Evolutionary conservation across 2,329 filamentous ascomycete species (phyloP).

Genomic region (Lecanicillium sp.): DNA sequence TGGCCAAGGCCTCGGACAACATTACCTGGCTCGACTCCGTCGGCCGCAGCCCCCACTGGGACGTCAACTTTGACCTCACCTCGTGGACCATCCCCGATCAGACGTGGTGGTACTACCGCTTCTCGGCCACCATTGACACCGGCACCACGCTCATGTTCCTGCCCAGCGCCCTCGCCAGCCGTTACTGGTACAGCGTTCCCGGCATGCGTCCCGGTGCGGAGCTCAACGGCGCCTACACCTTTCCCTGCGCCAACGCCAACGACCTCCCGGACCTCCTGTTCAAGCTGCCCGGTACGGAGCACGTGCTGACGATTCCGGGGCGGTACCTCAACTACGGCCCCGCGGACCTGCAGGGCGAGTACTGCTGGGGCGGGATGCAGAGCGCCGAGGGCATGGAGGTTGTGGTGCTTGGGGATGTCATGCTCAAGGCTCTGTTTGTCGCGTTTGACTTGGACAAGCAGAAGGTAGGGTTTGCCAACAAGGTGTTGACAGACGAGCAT

Average conservation of each 20-base stretch:
- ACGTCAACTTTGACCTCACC: slow-evolving; percentile 45
- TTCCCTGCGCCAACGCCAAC: slow-evolving; percentile 48
- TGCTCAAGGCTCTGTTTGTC: slow-evolving; percentile 71
- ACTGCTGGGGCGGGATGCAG: slow-evolving; percentile 75
- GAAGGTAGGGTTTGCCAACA: slow-evolving; percentile 39
- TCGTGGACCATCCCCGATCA: slow-evolving; percentile 39
- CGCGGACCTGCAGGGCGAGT: slow-evolving; percentile 40
- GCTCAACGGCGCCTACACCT: slow-evolving; percentile 44
- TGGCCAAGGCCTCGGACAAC: slow-evolving; percentile 30
- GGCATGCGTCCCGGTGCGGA: slow-evolving; percentile 43
- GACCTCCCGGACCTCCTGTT: slow-evolving; percentile 53
- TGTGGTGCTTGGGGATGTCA: slow-evolving; percentile 70
- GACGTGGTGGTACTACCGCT: slow-evolving; percentile 41
- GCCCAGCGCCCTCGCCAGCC: slow-evolving; percentile 46
- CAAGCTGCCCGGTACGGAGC: slow-evolving; percentile 42
- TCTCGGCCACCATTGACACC: slow-evolving; percentile 59
- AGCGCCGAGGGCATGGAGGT: slow-evolving; percentile 38
- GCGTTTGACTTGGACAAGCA: slow-evolving; percentile 55
- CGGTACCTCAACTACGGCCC: slow-evolving; percentile 49
- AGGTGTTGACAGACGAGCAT: slow-evolving; percentile 27
- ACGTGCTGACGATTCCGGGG: slow-evolving; percentile 49
- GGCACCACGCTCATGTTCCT: slow-evolving; percentile 62
- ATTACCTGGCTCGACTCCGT: slow-evolving; percentile 38
- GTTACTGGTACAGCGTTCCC: slow-evolving; percentile 54
- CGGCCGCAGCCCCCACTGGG: slow-evolving; percentile 31